These are phyloP conservation scores for Neurospora sp. DNA, from an alignment of 495 filamentous ascomycete species.

Conservation along the genomic window DNA sequence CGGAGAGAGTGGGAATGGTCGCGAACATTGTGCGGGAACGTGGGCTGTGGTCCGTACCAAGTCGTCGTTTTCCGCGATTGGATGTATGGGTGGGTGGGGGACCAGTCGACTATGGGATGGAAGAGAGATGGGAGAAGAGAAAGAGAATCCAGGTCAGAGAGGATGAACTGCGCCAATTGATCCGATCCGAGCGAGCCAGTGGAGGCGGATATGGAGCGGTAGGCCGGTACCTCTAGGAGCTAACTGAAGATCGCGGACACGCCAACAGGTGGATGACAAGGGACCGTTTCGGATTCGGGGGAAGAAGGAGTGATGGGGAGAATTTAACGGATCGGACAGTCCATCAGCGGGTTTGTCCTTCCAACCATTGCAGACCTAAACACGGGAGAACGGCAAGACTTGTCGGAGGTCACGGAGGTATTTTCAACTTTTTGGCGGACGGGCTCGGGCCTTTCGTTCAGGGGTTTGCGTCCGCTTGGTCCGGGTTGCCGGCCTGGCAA, in stretches of 20 bases:
- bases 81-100: background rate
- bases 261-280: background rate
- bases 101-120: background rate
- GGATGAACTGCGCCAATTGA: background rate
- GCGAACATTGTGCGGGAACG: slow-evolving; percentile 4
- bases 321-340: background rate
- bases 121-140: background rate
- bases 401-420: background rate
- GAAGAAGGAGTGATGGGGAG: background rate
- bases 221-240: background rate
- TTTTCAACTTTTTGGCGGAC: background rate
- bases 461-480: background rate
- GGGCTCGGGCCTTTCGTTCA: background rate
- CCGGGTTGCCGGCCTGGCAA: background rate
- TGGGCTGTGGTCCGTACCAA: background rate
- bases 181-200: background rate
- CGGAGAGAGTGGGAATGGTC: slow-evolving; percentile 1
- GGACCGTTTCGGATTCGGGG: background rate
- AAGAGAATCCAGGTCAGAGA: background rate
- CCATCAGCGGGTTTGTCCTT: background rate
- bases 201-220: background rate
- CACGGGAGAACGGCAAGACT: background rate
- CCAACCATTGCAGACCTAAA: background rate
- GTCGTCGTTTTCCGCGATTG: background rate
- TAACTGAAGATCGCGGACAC: background rate